A percentile compares a stretch with the other conserved stretches of the same genome.
phyloP scores from a whole-genome alignment of 116 monocot species.

The Trichopus zeylanicus region DNA sequence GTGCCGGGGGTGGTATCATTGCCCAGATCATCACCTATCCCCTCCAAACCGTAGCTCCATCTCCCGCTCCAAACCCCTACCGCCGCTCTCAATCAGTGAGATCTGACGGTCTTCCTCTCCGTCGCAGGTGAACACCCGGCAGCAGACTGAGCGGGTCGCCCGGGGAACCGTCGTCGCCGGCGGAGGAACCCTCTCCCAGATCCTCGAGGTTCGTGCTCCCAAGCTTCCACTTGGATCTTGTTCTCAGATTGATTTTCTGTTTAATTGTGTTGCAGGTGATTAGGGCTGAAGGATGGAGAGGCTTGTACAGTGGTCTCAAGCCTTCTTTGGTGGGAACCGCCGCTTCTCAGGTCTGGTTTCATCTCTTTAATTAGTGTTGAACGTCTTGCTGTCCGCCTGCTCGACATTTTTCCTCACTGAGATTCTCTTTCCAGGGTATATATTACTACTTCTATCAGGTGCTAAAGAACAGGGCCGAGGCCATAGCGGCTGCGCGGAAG shows the following conservation, averaged over 20 bases:
- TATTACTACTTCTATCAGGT: constrained; percentile 58
- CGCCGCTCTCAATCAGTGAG: background rate
- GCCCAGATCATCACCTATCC: constrained; percentile 57
- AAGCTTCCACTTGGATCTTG: background rate
- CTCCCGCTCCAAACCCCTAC: background rate
- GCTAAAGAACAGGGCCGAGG: constrained; percentile 49
- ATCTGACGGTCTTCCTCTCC: background rate
- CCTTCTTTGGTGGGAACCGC: constrained; percentile 56
- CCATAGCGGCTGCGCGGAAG: constrained; percentile 23
- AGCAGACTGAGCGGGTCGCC: constrained; percentile 23
- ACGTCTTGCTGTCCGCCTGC: background rate
- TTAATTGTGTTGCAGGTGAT: constrained; percentile 17
- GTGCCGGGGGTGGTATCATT: constrained; percentile 49
- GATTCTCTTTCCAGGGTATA: constrained; percentile 20
- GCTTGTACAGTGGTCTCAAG: constrained; percentile 44
- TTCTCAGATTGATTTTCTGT: background rate
- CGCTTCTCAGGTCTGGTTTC: constrained; percentile 30
- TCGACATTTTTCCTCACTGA: background rate
- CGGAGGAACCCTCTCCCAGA: constrained; percentile 21
- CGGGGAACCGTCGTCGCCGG: background rate
- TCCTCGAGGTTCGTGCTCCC: constrained; percentile 10
- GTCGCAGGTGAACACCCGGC: constrained; percentile 45
- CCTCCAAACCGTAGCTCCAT: constrained; percentile 39
- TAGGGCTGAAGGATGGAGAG: constrained; percentile 43
- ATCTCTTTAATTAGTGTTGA: background rate